Evolutionary conservation across 352 stramenopile species (phyloP), one percentile per base, ranked within the genome.

Genomic region (Thalassiosira mediterranea): DNA sequence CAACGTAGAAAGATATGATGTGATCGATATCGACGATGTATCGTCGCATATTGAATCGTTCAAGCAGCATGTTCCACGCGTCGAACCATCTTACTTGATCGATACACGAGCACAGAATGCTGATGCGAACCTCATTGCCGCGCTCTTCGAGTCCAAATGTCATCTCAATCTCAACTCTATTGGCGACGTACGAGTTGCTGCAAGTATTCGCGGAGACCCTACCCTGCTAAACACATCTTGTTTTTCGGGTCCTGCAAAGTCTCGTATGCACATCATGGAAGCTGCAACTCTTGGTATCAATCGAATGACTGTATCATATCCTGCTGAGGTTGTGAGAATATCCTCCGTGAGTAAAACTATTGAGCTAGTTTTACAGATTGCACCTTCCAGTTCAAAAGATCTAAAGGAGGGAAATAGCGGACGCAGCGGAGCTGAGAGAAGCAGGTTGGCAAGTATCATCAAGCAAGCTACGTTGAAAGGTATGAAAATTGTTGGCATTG

Each of bases 301-400:
- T n/a, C 15, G 49, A 29, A 58, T 58, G 49, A 58, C 49, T 10
- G 49, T 58, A 7, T 44, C 49, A 4, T 58, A 42, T 46, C 49
- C 49, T 38, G 49, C 49, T 21, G 49, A 58, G 49, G 49, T 58
- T 37, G 21, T 58, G 17, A 58, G 49, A 58, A 58, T 58, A 58
- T 42, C 49, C 13, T 7, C 21, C 49, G 49, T 37, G 23, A 29
- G n/a, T 28, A 58, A 58, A 58, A 46, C 15, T 28, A 37, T 58
- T 58, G 49, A 58, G 49, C 13, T 58, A 0, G 49, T 58, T 37
- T 37, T 58, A n/a, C 21, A 37, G 8, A 29, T 58, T 23, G 2
- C 49, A 11, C 13, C 49, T 46, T 52, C 44, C 1, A 52, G 44
- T 52, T 4, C 15, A 52, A 23, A 58, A 23, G 26, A 37, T 37